These are phyloP conservation scores for Leishmania turanica DNA, from an alignment of 208 protist genomes.

Conservation along the genomic window DNA sequence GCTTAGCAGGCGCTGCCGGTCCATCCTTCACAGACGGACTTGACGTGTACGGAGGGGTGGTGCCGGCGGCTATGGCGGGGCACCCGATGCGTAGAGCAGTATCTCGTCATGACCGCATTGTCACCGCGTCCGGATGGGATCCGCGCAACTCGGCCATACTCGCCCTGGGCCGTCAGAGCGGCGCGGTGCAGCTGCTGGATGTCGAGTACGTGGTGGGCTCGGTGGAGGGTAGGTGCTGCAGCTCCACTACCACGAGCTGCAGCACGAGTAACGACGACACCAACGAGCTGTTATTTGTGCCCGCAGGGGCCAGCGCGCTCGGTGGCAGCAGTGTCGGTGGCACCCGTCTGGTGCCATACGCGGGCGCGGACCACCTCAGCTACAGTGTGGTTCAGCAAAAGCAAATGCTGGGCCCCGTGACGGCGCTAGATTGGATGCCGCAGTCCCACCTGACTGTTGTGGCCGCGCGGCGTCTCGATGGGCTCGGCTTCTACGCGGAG, in stretches of 20 bases:
- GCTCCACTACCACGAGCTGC: constrained; percentile 17
- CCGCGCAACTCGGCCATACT: constrained; percentile 58
- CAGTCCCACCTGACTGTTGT: constrained; percentile 59
- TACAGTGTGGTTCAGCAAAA: constrained; percentile 37
- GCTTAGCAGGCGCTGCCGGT: constrained; percentile 1
- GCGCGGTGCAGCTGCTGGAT: constrained; percentile 66
- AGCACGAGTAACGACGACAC: constrained; percentile 17
- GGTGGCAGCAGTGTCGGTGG: constrained; percentile 9
- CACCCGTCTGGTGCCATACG: constrained; percentile 2
- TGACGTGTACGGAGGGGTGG: constrained; percentile 6
- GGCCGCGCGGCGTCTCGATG: constrained; percentile 49
- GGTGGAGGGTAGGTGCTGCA: constrained; percentile 17
- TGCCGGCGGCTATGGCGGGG: constrained; percentile 6
- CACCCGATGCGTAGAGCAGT: constrained; percentile 5
- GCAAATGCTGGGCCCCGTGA: constrained; percentile 50
- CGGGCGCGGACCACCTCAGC: constrained; percentile 24
- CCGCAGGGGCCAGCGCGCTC: constrained; percentile 6
- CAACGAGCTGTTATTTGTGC: constrained; percentile 3
- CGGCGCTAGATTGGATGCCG: constrained; percentile 73
- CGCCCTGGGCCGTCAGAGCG: constrained; percentile 59
- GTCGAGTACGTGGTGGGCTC: constrained; percentile 49
- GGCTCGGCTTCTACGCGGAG: constrained; percentile 56
- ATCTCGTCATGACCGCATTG: constrained; percentile 18
- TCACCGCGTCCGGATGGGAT: constrained; percentile 64
- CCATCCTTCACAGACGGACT: constrained; percentile 9